Percentiles rank a stretch among this genome's conserved stretches.
Conservation (phyloP, 345 rosid genomes). For the Arabis alpina region DNA sequence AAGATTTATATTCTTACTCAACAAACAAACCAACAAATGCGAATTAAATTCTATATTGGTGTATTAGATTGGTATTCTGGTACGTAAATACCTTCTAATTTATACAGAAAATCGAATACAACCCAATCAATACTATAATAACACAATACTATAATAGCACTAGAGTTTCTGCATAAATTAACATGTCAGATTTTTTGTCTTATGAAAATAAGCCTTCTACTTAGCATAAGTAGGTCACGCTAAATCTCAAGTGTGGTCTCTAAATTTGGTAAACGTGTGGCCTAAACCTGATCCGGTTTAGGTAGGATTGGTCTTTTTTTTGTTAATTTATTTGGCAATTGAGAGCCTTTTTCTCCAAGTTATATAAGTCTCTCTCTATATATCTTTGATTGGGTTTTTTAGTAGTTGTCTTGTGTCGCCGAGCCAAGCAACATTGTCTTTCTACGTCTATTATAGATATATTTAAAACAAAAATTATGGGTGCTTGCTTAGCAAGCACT, state of each 20-base stretch:
- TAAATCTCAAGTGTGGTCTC: conserved; percentile 16
- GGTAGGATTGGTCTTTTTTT: conserved; percentile 29
- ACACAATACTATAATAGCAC: too few species aligned
- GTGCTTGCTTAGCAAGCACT: conserved; percentile 81
- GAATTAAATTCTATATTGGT: not conserved
- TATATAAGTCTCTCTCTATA: conserved; percentile 33
- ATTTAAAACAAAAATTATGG: conserved; percentile 20
- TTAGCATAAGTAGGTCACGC: too few species aligned
- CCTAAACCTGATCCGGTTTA: conserved; percentile 35
- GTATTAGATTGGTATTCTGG: not conserved
- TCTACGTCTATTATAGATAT: conserved; percentile 27
- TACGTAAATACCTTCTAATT: not conserved
- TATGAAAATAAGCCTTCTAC: too few species aligned
- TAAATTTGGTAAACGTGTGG: conserved; percentile 29
- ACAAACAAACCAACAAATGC: conserved; percentile 30
- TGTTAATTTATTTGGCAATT: conserved; percentile 30
- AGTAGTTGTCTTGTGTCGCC: conserved; percentile 62
- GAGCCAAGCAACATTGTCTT: conserved; percentile 46
- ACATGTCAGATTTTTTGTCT: too few species aligned
- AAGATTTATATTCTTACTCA: conserved; percentile 13
- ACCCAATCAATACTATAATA: too few species aligned
- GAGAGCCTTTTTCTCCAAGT: conserved; percentile 47
- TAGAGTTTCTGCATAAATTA: too few species aligned
- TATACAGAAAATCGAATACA: not conserved
- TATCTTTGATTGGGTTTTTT: conserved; percentile 51